phyloP scores from a whole-genome alignment of 1,284 basidiomycete species.

The Phylloboletellus chloephorus region DNA sequence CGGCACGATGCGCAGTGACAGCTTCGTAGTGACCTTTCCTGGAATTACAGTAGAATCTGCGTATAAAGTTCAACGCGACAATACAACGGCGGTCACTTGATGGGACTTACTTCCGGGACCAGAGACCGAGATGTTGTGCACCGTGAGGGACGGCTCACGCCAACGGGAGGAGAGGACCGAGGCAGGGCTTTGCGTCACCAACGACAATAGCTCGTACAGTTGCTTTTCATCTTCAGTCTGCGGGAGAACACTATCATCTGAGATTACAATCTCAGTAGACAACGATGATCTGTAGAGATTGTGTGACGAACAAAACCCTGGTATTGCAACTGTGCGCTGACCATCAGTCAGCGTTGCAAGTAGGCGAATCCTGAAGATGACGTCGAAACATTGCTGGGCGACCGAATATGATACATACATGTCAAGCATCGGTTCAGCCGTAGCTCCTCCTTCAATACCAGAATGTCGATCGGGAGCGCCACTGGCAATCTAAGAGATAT shows the following conservation, averaged over 20 bases:
- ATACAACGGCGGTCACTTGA: not conserved
- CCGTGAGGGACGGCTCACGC: constrained; percentile 72
- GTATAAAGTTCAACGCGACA: not conserved
- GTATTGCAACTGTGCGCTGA: constrained; percentile 61
- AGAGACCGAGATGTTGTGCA: constrained; percentile 67
- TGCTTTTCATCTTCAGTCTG: constrained; percentile 62
- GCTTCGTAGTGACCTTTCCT: constrained; percentile 69
- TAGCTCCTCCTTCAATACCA: constrained; percentile 88
- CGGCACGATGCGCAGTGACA: constrained; percentile 89
- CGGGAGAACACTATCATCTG: constrained; percentile 72
- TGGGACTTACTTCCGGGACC: constrained; percentile 62
- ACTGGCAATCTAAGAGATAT: constrained; percentile 52
- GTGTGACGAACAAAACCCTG: constrained; percentile 68
- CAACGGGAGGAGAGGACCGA: constrained; percentile 69
- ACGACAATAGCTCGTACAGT: constrained; percentile 64
- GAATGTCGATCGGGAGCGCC: constrained; percentile 77
- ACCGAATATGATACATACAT: constrained; percentile 48
- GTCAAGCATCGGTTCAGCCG: constrained; percentile 87
- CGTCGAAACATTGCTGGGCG: constrained; percentile 4
- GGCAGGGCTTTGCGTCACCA: constrained; percentile 60
- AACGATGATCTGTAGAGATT: not conserved
- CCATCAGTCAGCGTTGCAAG: constrained; percentile 67
- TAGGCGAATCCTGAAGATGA: constrained; percentile 61
- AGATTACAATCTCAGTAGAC: constrained; percentile 2
- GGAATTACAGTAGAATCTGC: constrained; percentile 86